Evolutionary conservation across 306 rosid species (phyloP).

Genomic region (Astragalus glycyphyllos): DNA sequence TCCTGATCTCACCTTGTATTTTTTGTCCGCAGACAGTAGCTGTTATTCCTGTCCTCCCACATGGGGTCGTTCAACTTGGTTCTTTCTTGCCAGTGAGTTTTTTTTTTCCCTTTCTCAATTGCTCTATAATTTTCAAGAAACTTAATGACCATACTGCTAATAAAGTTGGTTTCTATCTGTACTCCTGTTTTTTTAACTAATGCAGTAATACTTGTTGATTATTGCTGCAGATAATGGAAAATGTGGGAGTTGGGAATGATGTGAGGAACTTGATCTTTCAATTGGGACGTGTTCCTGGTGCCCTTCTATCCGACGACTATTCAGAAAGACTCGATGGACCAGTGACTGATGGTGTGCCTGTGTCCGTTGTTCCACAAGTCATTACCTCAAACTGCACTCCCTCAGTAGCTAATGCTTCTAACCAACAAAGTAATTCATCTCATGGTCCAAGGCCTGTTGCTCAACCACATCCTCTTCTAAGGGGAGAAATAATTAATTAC

Average conservation of each 20-base stretch:
- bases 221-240: constrained; percentile 79
- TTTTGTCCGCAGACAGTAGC: constrained; percentile 73
- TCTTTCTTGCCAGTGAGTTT: constrained; percentile 74
- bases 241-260: constrained; percentile 70
- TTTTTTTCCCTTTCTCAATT: neutral
- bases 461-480: constrained; percentile 52
- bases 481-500: constrained; percentile 45
- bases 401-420: constrained; percentile 41
- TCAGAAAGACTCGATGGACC: constrained; percentile 48
- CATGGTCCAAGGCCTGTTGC: constrained; percentile 47
- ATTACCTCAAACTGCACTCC: constrained; percentile 45
- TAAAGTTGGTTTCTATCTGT: neutral
- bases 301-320: constrained; percentile 76
- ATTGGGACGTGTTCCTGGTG: constrained; percentile 77
- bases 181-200: constrained; percentile 34
- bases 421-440: constrained; percentile 48
- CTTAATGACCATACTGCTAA: constrained; percentile 1
- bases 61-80: constrained; percentile 94
- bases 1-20: constrained; percentile 27
- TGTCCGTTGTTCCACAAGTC: constrained; percentile 48
- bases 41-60: constrained; percentile 88
- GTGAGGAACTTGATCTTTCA: constrained; percentile 73
- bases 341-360: constrained; percentile 40
- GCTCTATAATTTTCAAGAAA: constrained; percentile 32
- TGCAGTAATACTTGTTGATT: constrained; percentile 25